Evolutionary conservation across 495 filamentous ascomycete genomes (phyloP), one percentile per base, ranked within the genome.

Genomic region (Podospora comata): DNA sequence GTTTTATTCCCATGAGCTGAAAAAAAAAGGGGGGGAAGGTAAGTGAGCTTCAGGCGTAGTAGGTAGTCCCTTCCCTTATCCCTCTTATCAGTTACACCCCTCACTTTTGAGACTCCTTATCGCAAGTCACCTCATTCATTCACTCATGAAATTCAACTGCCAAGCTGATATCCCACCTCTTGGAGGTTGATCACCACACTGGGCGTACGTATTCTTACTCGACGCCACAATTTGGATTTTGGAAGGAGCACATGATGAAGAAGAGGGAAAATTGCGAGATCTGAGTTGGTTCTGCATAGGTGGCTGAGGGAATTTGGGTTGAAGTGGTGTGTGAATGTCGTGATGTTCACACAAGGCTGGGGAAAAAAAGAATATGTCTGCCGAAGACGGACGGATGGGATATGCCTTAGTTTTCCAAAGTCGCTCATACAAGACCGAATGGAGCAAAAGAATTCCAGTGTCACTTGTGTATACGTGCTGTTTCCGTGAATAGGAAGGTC

Each of bases 21-120:
- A 48, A 11, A 48, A 48, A 48, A 48, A n/a, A n/a, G n/a, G n/a
- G n/a, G n/a, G n/a, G n/a, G n/a, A 48, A 13, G 9, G 39, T 48
- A 16, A 48, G 39, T 5, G 2, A 11, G 13, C 4, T 16, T 19
- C 7, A 62, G 27, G 19, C 4, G 60, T 62, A 15, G 60, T 16
- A 32, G 7, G 30, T 6, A 32, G 30, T 32, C 30, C 7, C 23
- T 19, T 32, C 30, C 7, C 23, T 19, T 30, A 16, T 13, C 59
- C 19, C 16, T 13, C 62, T 68, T 68, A 68, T 68, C 67, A 54
- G 62, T n/a, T 7, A 65, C 39, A 60, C 67, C 67, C 62, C 54
- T 32, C 39, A 48, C 39, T 48, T 48, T 48, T 11, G 15, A 48
- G 39, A 48, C 39, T 48, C 9, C 39, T 48, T 48, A 48, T 48